Base-by-base conservation (phyloP, 2,329 filamentous ascomycete genomes). In the Beauveria asiatica region DNA sequence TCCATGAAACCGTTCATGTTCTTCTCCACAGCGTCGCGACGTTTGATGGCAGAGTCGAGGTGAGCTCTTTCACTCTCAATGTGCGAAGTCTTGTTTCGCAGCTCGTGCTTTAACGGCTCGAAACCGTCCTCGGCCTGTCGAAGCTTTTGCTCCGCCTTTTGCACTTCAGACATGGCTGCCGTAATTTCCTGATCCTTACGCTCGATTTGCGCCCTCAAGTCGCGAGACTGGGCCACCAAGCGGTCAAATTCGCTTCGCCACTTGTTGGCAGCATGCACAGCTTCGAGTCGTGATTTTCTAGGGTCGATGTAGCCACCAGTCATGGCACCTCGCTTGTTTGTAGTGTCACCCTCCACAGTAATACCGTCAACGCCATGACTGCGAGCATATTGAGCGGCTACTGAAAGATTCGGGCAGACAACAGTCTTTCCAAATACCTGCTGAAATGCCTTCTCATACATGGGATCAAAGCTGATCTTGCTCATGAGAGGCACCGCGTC, bases 401-500 rank as follows among this genome's bases (percentile, higher is more conserved):
- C 84, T 53, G 89, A 84, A 63, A 99, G 77, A 66, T 91, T 96
- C 3, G 93, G 92, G 66, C 94, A 97, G 60, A 99, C 88, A 57
- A 99, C 91, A 0, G 91, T 94, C 73, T 91, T 95, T 51, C 92
- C 94, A 74, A 99, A 99, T 0, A 99, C 91, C 70, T 97, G 92
- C 69, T 90, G 86, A 72, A 99, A 94, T 0, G 94, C 94, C 67
- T 85, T 88, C 61, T 95, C 90, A 66, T 87, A 97, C 63, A 77
- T 80, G 1, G 80, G 69, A 56, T 97, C 88, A 69, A 87, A 99
- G 53, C 84, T 82, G 62, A 97, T 83, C 74, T 95, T 96, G 68
- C 86, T 88, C 60, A 97, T 80, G 67, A 99, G 83, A 1, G 92
- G 90, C 41, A 96, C 85, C 2, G 92, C 93, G 72, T 97, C 93